phyloP scores from a whole-genome alignment of 768 basidiomycete species.

The Panellus pusillus region DNA sequence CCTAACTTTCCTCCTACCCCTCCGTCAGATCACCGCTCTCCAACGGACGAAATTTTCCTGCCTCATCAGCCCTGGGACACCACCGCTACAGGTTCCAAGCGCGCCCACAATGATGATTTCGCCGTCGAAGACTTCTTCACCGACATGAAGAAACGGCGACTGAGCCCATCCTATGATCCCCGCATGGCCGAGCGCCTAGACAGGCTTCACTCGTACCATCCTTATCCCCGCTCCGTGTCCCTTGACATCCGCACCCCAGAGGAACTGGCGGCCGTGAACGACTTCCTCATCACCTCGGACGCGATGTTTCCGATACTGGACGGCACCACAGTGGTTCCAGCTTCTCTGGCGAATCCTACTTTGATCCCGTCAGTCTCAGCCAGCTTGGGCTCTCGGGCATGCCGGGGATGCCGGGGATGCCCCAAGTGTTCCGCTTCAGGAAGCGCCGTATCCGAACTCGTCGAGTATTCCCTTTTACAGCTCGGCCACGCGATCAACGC shows the following conservation, averaged over 20 bases:
- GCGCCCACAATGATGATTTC: slow-evolving; percentile 59
- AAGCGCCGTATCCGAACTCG: slow-evolving; percentile 28
- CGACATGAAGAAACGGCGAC: slow-evolving; percentile 89
- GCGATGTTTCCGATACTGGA: slow-evolving; percentile 61
- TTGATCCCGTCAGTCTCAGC: slow-evolving; percentile 61
- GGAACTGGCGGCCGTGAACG: slow-evolving; percentile 85
- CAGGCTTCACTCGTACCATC: slow-evolving; percentile 57
- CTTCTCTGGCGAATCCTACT: slow-evolving; percentile 53
- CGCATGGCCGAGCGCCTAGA: slow-evolving; percentile 88
- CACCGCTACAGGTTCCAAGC: slow-evolving; percentile 58
- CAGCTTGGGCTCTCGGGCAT: slow-evolving; percentile 72
- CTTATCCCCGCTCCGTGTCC: slow-evolving; percentile 77
- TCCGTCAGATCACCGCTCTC: slow-evolving; percentile 34
- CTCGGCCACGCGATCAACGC: slow-evolving; percentile 34
- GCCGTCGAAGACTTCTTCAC: slow-evolving; percentile 77
- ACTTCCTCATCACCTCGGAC: slow-evolving; percentile 83
- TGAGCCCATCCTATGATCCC: slow-evolving; percentile 83
- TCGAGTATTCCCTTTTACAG: slow-evolving; percentile 24
- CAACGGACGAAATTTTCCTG: slow-evolving; percentile 53
- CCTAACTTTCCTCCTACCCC: slow-evolving; percentile 23
- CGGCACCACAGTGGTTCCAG: slow-evolving; percentile 16
- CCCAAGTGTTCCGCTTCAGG: slow-evolving; percentile 36
- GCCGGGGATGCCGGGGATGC: slow-evolving; percentile 77
- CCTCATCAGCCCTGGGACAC: slow-evolving; percentile 62
- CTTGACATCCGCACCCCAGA: slow-evolving; percentile 84